phyloP scores from a whole-genome alignment of 345 rosid genomes.

The Carallia pectinifolia region DNA sequence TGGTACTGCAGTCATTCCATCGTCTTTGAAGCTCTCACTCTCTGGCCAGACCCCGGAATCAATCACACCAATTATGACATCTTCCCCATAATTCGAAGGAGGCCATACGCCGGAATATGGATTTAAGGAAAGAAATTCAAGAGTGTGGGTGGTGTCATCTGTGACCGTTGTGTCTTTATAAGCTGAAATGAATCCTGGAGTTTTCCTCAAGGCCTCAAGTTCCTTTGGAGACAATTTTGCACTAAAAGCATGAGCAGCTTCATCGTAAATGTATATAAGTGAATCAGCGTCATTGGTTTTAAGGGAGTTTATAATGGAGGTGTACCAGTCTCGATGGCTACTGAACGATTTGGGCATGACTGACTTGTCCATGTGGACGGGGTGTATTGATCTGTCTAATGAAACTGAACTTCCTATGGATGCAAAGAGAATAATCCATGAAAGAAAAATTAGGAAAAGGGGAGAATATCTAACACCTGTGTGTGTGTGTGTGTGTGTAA shows the following conservation, averaged over 20 bases:
- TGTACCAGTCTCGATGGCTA: no score
- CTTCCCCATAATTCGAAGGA: constrained; percentile 30
- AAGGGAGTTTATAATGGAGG: no score
- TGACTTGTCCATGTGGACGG: constrained; percentile 18
- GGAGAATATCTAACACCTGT: background rate
- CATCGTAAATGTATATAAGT: no score
- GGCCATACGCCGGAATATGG: constrained; percentile 23
- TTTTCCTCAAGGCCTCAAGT: no score
- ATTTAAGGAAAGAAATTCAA: constrained; percentile 25
- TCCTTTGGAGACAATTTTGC: no score
- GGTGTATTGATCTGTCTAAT: constrained; percentile 15
- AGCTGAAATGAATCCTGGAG: no score
- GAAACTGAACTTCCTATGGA: background rate
- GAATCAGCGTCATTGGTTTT: no score
- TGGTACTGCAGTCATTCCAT: constrained; percentile 26
- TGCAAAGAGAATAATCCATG: background rate
- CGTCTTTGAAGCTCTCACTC: constrained; percentile 33
- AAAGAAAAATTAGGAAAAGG: background rate
- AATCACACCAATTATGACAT: constrained; percentile 31
- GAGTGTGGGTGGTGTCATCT: no score
- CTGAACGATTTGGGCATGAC: constrained; percentile 6
- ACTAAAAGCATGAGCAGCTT: no score
- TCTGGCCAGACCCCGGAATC: constrained; percentile 48
- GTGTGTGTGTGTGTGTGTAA: no score
- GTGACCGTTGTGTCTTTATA: no score